These are phyloP conservation scores for Salix dunnii DNA, from an alignment of 345 rosid genomes.

Conservation along the genomic window DNA sequence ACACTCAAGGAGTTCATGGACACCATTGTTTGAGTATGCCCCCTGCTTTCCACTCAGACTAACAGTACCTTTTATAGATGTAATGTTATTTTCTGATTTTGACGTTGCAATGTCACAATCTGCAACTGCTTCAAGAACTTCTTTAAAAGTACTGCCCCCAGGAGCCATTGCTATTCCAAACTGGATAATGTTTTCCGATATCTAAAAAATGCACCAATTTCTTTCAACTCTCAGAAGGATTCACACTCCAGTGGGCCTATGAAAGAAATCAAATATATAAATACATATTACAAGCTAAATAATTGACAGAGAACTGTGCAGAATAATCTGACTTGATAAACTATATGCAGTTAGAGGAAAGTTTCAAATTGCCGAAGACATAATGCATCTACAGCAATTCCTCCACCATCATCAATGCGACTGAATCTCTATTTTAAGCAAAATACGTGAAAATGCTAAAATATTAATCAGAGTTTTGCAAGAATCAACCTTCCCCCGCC, in stretches of 20 bases:
- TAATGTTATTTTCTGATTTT: constrained; percentile 26
- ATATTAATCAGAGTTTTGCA: constrained; percentile 1
- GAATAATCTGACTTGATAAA: not conserved
- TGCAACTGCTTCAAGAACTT: constrained; percentile 34
- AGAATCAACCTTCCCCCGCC: constrained; percentile 2
- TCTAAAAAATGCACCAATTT: not conserved
- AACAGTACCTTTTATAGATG: constrained; percentile 17
- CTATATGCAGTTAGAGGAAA: not conserved
- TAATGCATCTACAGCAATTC: not conserved
- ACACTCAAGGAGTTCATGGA: constrained; percentile 33
- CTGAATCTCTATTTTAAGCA: constrained; percentile 2
- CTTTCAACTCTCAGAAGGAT: constrained; percentile 7
- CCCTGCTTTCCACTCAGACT: constrained; percentile 36
- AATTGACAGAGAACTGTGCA: not conserved
- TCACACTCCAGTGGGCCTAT: constrained; percentile 18
- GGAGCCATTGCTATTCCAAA: constrained; percentile 43
- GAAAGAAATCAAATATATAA: not conserved
- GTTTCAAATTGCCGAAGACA: not conserved
- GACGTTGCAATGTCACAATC: constrained; percentile 23
- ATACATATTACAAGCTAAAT: constrained; percentile 1
- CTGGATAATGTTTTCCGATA: constrained; percentile 1
- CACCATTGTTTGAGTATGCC: constrained; percentile 34
- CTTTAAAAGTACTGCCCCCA: constrained; percentile 42
- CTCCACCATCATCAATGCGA: not conserved
- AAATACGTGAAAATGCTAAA: not conserved